Evolutionary conservation across 345 rosid species (phyloP).

Genomic region (Lumnitzera littorea): DNA sequence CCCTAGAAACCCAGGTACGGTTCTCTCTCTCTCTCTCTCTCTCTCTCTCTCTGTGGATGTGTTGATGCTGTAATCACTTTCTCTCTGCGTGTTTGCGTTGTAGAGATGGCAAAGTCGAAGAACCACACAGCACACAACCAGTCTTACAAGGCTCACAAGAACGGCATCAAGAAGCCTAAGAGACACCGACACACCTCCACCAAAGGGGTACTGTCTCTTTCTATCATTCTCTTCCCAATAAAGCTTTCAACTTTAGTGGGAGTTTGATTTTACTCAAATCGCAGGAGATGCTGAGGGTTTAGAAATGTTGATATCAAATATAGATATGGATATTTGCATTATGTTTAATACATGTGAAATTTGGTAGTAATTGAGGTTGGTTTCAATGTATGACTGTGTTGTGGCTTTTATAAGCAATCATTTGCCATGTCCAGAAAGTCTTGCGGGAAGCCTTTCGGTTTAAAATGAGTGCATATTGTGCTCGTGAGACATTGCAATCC

Average conservation of each 20-base stretch:
- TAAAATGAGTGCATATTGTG: no score
- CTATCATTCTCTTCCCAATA: neutral
- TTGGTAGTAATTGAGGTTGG: no score
- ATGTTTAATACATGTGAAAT: no score
- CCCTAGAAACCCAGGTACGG: no score
- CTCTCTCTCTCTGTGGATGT: neutral
- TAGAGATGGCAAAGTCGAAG: slow-evolving; percentile 99
- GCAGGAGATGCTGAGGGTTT: neutral
- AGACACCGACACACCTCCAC: slow-evolving; percentile 90
- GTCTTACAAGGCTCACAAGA: slow-evolving; percentile 93
- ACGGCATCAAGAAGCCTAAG: slow-evolving; percentile 96
- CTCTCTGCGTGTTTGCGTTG: neutral
- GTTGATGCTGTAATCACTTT: neutral
- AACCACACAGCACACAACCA: slow-evolving; percentile 99
- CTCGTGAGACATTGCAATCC: no score
- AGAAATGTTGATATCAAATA: no score
- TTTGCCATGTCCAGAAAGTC: no score
- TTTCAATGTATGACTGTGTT: no score
- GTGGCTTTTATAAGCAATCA: no score
- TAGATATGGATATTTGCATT: no score
- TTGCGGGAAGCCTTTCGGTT: no score
- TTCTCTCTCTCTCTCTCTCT: no score
- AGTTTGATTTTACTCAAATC: neutral
- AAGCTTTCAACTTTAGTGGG: neutral
- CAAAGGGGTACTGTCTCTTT: slow-evolving; percentile 55